phyloP scores from a whole-genome alignment of 2,329 filamentous ascomycete genomes.

The Trichoderma oligosporum region DNA sequence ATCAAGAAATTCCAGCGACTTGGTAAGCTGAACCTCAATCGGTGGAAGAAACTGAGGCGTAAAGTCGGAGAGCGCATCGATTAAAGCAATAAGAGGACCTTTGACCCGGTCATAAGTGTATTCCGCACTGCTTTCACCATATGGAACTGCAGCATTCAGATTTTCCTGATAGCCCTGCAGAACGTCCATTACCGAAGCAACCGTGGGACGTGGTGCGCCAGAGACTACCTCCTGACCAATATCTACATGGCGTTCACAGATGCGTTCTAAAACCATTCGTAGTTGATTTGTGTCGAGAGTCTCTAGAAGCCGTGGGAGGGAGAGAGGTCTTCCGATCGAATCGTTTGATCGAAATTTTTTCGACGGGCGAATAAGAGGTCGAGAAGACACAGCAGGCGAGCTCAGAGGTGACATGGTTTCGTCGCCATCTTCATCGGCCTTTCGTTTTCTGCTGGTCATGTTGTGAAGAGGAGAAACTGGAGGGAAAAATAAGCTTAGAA shows the following conservation, averaged over 20 bases:
- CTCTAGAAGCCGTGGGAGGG: constrained; percentile 75
- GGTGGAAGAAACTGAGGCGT: constrained; percentile 94
- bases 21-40: constrained; percentile 76
- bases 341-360: constrained; percentile 65
- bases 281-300: constrained; percentile 84
- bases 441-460: constrained; percentile 70
- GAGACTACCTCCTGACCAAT: constrained; percentile 81
- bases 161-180: constrained; percentile 76
- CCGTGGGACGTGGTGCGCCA: constrained; percentile 81
- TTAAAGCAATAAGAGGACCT: constrained; percentile 71
- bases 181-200: constrained; percentile 74
- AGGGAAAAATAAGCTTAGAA: not conserved
- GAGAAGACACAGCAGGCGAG: constrained; percentile 71
- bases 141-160: constrained; percentile 76
- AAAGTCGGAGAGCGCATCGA: constrained; percentile 89
- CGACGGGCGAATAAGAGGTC: constrained; percentile 62
- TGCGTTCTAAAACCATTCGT: constrained; percentile 78
- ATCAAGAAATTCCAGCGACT: constrained; percentile 83
- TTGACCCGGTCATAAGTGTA: constrained; percentile 94
- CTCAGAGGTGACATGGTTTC: constrained; percentile 86
- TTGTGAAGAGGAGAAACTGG: constrained; percentile 46
- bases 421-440: constrained; percentile 73
- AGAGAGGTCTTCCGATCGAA: constrained; percentile 54
- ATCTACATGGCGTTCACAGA: constrained; percentile 85
- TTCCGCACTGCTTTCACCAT: constrained; percentile 79